Evolutionary conservation across 2,329 filamentous ascomycete species (phyloP), one percentile per base, ranked within the genome.

Genomic region (Xylaria sp.): DNA sequence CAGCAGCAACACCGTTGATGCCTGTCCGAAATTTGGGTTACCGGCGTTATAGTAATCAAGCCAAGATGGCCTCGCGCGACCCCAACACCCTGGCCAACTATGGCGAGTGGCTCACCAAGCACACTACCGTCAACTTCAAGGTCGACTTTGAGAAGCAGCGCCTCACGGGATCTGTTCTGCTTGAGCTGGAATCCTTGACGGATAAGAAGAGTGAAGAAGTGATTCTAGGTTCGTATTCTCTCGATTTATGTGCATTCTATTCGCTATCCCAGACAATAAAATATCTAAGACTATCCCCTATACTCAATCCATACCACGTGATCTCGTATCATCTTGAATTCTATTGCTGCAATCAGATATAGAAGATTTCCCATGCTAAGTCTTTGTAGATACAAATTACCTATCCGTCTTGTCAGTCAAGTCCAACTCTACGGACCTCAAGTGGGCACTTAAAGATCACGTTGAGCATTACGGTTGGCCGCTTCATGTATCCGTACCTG

Each of bases 51-150:
- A 57, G 28, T n/a, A n/a, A n/a, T 17, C 56, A 63, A n/a, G 62
- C 59, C 42, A 74, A 65, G 60, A 78, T 78, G 71, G 70, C 75
- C 31, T 71, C 82, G 53, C 87, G 92, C 73, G 94, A 98, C 79
- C 93, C 93, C 56, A 96, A 93, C 77, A 97, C 95, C 25, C 80
- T 95, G 62, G 91, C 92, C 74, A 98, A 98, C 81, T 97, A 97
- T 78, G 88, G 92, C 77, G 88, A 90, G 59, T 97, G 92, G 88
- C 83, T 87, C 64, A 97, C 92, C 17, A 88, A 85, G 75, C 93
- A 97, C 80, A 95, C 92, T 19, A 89, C 87, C 19, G 91, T 92
- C 61, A 88, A 91, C 76, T 87, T 97, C 73, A 87, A 88, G 69
- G 89, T 98, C 70, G 88, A 96, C 72, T 99, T 98, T 76, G 86